These are phyloP conservation scores for Hypoxylon intermedium DNA, from an alignment of 495 filamentous ascomycete genomes.

Conservation along the genomic window DNA sequence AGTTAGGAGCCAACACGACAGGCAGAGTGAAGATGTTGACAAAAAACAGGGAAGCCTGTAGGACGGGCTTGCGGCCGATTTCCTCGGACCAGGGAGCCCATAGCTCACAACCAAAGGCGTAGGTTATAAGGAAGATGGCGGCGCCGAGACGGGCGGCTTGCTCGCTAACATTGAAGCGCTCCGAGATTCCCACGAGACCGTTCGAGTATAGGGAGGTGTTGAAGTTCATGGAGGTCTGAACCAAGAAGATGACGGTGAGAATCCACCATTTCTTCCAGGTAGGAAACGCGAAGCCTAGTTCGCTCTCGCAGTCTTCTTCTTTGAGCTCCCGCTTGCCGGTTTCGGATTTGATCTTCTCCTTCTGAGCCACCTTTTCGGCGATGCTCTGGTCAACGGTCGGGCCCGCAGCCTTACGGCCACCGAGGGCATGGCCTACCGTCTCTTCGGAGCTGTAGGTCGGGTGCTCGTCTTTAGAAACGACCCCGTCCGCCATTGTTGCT, in stretches of 20 bases:
- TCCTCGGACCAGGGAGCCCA: slow-evolving; percentile 87
- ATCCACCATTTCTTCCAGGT: slow-evolving; percentile 78
- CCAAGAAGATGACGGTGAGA: slow-evolving; percentile 73
- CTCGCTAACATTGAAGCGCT: slow-evolving; percentile 67
- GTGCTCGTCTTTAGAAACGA: slow-evolving; percentile 22
- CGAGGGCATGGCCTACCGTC: slow-evolving; percentile 32
- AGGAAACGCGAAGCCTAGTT: slow-evolving; percentile 70
- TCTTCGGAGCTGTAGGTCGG: slow-evolving; percentile 38
- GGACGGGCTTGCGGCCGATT: slow-evolving; percentile 73
- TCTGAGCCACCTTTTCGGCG: slow-evolving; percentile 26
- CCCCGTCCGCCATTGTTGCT: slow-evolving; percentile 22
- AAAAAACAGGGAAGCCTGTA: slow-evolving; percentile 72
- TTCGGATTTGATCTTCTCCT: slow-evolving; percentile 31
- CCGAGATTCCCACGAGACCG: slow-evolving; percentile 64
- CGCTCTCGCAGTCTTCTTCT: slow-evolving; percentile 68
- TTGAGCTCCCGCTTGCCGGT: slow-evolving; percentile 62
- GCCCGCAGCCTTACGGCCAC: slow-evolving; percentile 8
- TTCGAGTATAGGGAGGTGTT: slow-evolving; percentile 78
- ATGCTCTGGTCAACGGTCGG: slow-evolving; percentile 22
- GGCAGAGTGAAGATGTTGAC: slow-evolving; percentile 81
- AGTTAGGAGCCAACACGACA: slow-evolving; percentile 74
- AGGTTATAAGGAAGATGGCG: slow-evolving; percentile 73
- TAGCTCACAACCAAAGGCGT: slow-evolving; percentile 81
- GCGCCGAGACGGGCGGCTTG: slow-evolving; percentile 72
- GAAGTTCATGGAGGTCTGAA: slow-evolving; percentile 88